These are phyloP conservation scores for Microsporum audouinii DNA, from an alignment of 2,329 filamentous ascomycete species.

Conservation along the genomic window DNA sequence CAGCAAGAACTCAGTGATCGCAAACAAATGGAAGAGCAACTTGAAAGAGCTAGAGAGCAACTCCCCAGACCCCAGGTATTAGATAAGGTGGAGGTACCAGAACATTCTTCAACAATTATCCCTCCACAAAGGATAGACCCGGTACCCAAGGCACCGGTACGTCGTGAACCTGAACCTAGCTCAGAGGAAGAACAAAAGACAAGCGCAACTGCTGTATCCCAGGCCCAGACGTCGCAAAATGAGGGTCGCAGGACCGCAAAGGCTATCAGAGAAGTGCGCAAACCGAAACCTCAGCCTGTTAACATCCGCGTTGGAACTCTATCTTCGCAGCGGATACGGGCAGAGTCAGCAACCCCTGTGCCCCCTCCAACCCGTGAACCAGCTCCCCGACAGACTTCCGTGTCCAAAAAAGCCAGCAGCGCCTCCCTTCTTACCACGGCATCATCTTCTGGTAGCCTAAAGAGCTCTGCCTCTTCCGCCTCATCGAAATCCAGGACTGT, in stretches of 20 bases:
- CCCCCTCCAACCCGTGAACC: slow-evolving; percentile 42
- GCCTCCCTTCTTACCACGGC: slow-evolving; percentile 47
- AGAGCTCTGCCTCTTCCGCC: slow-evolving; percentile 51
- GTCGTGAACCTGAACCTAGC: slow-evolving; percentile 23
- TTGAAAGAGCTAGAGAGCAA: slow-evolving; percentile 25
- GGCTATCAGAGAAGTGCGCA: slow-evolving; percentile 35
- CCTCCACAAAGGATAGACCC: slow-evolving; percentile 20
- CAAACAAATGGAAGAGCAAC: slow-evolving; percentile 25
- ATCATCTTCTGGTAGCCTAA: slow-evolving; percentile 48
- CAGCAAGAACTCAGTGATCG: slow-evolving; percentile 17
- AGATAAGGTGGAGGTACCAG: slow-evolving; percentile 17
- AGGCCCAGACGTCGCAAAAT: slow-evolving; percentile 23
- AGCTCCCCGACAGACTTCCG: slow-evolving; percentile 35
- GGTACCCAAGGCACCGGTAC: slow-evolving; percentile 17
- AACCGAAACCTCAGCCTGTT: slow-evolving; percentile 37
- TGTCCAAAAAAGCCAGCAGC: slow-evolving; percentile 57
- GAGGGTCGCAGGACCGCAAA: slow-evolving; percentile 33
- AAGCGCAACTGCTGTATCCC: slow-evolving; percentile 18
- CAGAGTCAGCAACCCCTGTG: slow-evolving; percentile 40
- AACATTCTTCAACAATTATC: slow-evolving; percentile 12
- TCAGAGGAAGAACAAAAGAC: slow-evolving; percentile 20
- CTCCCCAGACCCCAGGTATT: slow-evolving; percentile 25
- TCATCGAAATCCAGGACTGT: slow-evolving; percentile 58
- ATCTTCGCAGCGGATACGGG: slow-evolving; percentile 32
- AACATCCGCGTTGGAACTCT: slow-evolving; percentile 40